These are phyloP conservation scores for Tardiomyces depauwii DNA, from an alignment of 1,139 yeast genomes.

Conservation along the genomic window DNA sequence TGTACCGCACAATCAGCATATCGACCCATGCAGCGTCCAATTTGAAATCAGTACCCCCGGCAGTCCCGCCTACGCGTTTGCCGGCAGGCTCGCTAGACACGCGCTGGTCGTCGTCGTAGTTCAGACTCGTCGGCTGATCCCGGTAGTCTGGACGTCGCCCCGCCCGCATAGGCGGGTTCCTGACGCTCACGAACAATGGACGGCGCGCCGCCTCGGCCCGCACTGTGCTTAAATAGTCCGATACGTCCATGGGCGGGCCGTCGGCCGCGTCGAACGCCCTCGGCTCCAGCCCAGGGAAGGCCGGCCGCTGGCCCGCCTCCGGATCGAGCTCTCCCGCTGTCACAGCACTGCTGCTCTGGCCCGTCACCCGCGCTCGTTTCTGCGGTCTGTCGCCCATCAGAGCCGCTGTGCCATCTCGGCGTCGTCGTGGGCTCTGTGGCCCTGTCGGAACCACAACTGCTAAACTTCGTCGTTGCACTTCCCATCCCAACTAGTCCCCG, in stretches of 20 bases:
- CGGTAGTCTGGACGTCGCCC: neutral
- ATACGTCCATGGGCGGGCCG: slow-evolving; percentile 10
- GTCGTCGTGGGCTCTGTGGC: too few relatives aligned
- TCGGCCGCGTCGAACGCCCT: slow-evolving; percentile 8
- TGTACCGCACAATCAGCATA: neutral
- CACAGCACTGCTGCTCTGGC: neutral
- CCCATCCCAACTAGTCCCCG: too few relatives aligned
- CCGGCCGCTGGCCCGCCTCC: slow-evolving; percentile 31
- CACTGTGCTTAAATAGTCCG: slow-evolving; percentile 11
- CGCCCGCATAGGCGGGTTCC: neutral
- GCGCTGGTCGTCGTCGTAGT: slow-evolving; percentile 1
- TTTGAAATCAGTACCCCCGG: too few relatives aligned
- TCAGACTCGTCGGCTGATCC: neutral
- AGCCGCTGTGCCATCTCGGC: too few relatives aligned
- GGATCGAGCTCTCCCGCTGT: slow-evolving; percentile 20
- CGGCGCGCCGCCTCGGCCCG: slow-evolving; percentile 7
- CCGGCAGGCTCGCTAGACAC: too few relatives aligned
- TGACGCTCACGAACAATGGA: slow-evolving; percentile 1
- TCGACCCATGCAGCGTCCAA: neutral
- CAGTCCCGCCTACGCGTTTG: too few relatives aligned
- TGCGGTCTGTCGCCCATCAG: neutral
- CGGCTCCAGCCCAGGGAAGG: slow-evolving; percentile 24
- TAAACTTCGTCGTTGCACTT: too few relatives aligned
- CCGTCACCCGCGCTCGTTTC: neutral
- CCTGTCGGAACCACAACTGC: too few relatives aligned